Evolutionary conservation across 2,329 filamentous ascomycete genomes (phyloP).

Genomic region (Coleophoma cylindrospora): DNA sequence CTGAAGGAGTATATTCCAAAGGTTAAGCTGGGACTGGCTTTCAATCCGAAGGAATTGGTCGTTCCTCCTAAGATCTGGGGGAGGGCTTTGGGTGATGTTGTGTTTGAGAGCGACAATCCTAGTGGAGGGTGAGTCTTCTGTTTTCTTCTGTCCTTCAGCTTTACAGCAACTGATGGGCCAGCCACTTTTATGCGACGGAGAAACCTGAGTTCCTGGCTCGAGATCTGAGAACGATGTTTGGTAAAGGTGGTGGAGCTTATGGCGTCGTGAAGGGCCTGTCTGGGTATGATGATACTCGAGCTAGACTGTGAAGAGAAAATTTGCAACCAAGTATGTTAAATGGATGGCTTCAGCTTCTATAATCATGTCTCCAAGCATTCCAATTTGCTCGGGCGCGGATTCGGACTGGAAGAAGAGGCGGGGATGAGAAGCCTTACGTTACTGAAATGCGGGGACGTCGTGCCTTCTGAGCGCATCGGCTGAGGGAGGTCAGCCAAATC

Average conservation of each 20-base stretch:
- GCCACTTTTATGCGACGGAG: constrained; percentile 60
- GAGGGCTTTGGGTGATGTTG: constrained; percentile 53
- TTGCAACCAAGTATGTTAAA: too few species aligned
- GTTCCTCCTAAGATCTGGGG: constrained; percentile 51
- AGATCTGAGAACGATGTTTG: constrained; percentile 56
- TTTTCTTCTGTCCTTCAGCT: background rate
- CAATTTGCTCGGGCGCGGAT: too few species aligned
- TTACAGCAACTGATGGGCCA: constrained; percentile 16
- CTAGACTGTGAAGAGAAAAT: constrained; percentile 9
- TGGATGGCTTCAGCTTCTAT: too few species aligned
- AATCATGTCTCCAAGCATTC: too few species aligned
- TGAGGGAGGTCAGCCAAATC: too few species aligned
- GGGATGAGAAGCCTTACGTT: too few species aligned
- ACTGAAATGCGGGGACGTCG: too few species aligned
- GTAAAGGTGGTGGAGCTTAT: constrained; percentile 40
- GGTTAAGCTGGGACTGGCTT: constrained; percentile 43
- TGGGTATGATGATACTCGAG: constrained; percentile 17
- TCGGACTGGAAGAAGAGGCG: too few species aligned
- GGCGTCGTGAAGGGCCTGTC: constrained; percentile 21
- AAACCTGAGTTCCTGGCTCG: constrained; percentile 43
- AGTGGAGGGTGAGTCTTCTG: background rate
- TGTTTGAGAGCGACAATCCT: constrained; percentile 40
- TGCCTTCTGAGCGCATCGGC: too few species aligned
- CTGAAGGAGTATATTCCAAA: constrained; percentile 10
- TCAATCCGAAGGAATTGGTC: constrained; percentile 54